Base-by-base conservation (phyloP, 192 early-diverging fungal species). In the Funneliformis mosseae region DNA sequence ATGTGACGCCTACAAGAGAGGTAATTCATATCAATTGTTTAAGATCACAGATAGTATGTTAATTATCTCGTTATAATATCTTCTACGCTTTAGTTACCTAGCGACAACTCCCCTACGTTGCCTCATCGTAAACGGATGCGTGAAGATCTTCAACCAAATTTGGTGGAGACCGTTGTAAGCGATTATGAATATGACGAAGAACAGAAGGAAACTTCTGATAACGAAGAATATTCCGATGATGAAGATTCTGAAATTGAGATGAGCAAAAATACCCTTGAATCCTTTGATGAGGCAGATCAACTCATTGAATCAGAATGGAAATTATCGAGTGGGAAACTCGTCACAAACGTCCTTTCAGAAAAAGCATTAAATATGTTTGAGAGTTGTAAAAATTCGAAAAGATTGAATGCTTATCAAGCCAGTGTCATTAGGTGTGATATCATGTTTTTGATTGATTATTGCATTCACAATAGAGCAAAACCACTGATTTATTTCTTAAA, bases 371-470 rank as follows among this genome's bases (percentile, higher is more conserved):
- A 4, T 55, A 16, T 55, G 11, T 21, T 55, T 16, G 50, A 21
- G 18, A 21, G 50, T 18, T 16, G 3, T 55, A 55, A 55, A 55
- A 21, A 55, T 55, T 4, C 50, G 4, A 55, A 55, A 21, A 55
- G 4, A 55, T 5, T 55, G 50, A 5, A 55, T 6, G 18, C 50
- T 21, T 55, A 55, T 5, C 2, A 18, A 55, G 50, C 50, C 4
- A 77, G 42, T 45, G 41, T 77, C 23, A 33, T 77, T 41, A 43
- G 76, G 76, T 77, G 21, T 46, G 76, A 42, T 27, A 8, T 48
- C 46, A 64, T 28, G 38, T 77, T 77, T 21, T 64, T 1, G 39
- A n/a, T 41, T 39, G 18, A 39, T 70, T 70, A 39, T 70, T 70
- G 7, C 11, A 28, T 7, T 39, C 41, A 2, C 8, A n/a, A 41